These are phyloP conservation scores for Trametes maxima DNA, from an alignment of 768 basidiomycete genomes.

Conservation along the genomic window DNA sequence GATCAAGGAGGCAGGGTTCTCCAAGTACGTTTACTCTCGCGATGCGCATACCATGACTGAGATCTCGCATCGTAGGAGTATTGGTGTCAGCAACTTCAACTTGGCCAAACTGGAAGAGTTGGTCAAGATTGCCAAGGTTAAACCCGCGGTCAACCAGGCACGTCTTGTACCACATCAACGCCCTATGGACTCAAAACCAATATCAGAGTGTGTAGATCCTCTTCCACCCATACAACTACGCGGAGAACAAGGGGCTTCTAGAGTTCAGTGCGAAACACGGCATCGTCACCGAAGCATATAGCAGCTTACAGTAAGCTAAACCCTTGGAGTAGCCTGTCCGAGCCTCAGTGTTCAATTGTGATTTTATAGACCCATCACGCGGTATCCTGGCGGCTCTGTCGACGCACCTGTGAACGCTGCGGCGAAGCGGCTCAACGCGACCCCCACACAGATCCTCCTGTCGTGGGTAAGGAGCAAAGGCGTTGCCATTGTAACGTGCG, in stretches of 20 bases:
- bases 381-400: slow-evolving; percentile 63
- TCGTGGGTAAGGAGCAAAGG: slow-evolving; percentile 72
- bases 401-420: slow-evolving; percentile 55
- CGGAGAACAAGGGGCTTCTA: slow-evolving; percentile 56
- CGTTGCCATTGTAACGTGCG: slow-evolving; percentile 63
- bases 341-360: background rate
- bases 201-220: slow-evolving; percentile 47
- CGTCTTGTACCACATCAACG: background rate
- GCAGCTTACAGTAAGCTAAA: slow-evolving; percentile 54
- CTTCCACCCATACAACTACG: slow-evolving; percentile 73
- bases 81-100: slow-evolving; percentile 73
- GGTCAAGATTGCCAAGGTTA: slow-evolving; percentile 51
- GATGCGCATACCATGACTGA: background rate
- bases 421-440: slow-evolving; percentile 55
- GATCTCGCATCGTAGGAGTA: slow-evolving; percentile 48
- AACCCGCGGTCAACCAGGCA: slow-evolving; percentile 77
- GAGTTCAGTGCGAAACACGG: slow-evolving; percentile 55
- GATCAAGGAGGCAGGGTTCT: slow-evolving; percentile 45
- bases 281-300: slow-evolving; percentile 67
- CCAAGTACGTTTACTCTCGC: slow-evolving; percentile 33
- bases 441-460: slow-evolving; percentile 66
- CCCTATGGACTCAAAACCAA: background rate
- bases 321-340: background rate
- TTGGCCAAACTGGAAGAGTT: slow-evolving; percentile 54
- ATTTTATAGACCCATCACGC: slow-evolving; percentile 55